These are phyloP conservation scores for Dictyostelium capitatum DNA, from an alignment of 78 protist species.

Conservation along the genomic window DNA sequence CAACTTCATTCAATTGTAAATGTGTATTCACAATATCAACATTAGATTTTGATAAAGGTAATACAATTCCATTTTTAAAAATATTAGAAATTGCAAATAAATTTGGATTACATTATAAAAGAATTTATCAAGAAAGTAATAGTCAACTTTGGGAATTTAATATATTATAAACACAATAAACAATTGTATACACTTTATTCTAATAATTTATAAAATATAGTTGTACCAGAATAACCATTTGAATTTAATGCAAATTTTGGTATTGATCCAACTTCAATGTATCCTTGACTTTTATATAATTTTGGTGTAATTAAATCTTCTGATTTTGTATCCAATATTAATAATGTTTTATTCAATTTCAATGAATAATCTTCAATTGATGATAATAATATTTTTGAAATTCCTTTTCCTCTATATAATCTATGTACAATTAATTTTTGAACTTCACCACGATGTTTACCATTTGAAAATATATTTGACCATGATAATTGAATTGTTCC, in stretches of 20 bases:
- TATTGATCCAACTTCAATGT: background rate
- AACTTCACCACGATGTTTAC: conserved; percentile 15
- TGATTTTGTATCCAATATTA: conserved; percentile 2
- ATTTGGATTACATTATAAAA: no score
- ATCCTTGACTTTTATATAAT: background rate
- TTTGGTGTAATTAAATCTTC: background rate
- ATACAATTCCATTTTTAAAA: background rate
- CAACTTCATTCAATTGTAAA: background rate
- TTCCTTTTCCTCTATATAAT: background rate
- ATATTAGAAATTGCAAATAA: background rate
- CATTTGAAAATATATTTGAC: background rate
- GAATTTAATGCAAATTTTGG: background rate
- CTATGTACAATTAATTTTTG: background rate
- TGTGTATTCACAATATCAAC: background rate
- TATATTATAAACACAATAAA: no score
- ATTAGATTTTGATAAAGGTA: no score
- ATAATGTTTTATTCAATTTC: background rate
- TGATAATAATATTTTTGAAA: background rate
- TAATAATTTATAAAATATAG: background rate
- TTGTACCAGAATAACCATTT: background rate
- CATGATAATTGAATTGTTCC: conserved; percentile 1
- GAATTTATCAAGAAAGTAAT: no score
- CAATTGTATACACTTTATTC: background rate
- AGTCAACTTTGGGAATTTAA: background rate
- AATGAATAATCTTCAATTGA: background rate